Percentiles rank a stretch among this genome's conserved stretches.
phyloP scores from a whole-genome alignment of 257 asterid genomes.

The Solanum clarkiae region DNA sequence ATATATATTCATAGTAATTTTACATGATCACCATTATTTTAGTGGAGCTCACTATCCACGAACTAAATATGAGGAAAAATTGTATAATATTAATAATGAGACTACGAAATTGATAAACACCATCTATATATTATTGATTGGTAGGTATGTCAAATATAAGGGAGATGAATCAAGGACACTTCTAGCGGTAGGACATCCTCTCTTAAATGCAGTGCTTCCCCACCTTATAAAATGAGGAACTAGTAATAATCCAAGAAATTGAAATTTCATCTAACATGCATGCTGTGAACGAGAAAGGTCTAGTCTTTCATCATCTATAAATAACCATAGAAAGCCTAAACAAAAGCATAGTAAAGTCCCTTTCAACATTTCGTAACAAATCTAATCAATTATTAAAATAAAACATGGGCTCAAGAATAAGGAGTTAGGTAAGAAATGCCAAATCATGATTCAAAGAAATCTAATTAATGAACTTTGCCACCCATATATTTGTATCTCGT shows the following conservation, averaged over 20 bases:
- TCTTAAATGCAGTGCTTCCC: neutral
- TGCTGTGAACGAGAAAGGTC: neutral
- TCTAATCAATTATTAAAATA: neutral
- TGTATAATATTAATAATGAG: neutral
- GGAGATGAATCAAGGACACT: neutral
- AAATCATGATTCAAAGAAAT: neutral
- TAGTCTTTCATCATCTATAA: neutral
- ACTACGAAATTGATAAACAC: neutral
- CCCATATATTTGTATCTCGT: neutral
- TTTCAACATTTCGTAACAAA: neutral
- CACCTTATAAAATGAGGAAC: neutral
- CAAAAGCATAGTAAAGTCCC: neutral
- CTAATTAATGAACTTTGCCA: neutral
- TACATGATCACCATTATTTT: neutral
- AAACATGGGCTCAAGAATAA: neutral
- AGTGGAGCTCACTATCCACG: neutral
- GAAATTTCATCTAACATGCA: neutral
- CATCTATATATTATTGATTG: neutral
- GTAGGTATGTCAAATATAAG: neutral
- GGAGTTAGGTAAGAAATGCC: neutral
- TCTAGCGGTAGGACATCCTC: neutral
- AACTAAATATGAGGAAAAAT: neutral
- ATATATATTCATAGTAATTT: neutral
- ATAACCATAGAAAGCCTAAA: neutral
- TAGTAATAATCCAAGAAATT: neutral